Evolutionary conservation across 140 eudicot genomes (phyloP).

Genomic region (Stevia rebaudiana): DNA sequence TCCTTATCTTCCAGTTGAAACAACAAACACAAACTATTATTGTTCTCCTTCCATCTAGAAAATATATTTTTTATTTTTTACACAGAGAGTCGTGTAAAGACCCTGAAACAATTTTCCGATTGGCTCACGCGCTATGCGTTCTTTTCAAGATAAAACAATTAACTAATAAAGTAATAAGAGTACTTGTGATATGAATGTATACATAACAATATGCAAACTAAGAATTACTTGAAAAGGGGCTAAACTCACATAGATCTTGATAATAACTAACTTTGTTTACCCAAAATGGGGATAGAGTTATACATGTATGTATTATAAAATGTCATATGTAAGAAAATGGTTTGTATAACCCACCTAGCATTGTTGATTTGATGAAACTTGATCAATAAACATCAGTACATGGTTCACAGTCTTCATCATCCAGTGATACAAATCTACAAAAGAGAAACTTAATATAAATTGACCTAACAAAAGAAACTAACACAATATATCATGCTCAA

Average conservation of each 20-base stretch:
- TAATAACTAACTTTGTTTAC: not conserved
- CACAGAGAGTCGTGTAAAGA: no score
- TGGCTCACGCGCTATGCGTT: no score
- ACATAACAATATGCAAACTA: not conserved
- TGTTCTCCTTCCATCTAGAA: not conserved
- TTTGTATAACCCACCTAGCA: constrained; percentile 50
- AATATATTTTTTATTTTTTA: not conserved
- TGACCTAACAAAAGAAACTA: not conserved
- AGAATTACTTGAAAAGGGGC: not conserved
- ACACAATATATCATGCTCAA: not conserved
- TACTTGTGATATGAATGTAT: not conserved
- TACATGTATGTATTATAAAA: not conserved
- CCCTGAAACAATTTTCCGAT: no score
- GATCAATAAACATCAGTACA: constrained; percentile 88
- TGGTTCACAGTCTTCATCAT: constrained; percentile 89
- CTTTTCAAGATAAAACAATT: no score
- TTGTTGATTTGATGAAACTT: constrained; percentile 70
- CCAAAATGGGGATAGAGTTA: not conserved
- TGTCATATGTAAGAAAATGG: not conserved
- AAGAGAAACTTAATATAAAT: constrained; percentile 10
- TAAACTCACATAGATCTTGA: not conserved
- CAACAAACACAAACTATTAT: not conserved
- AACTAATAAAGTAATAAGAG: no score
- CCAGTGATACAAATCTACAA: constrained; percentile 81
- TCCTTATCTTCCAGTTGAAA: constrained; percentile 69